Evolutionary conservation across 805 yeast genomes (phyloP), one percentile per base, ranked within the genome.

Genomic region (Ogataea philodendri): DNA sequence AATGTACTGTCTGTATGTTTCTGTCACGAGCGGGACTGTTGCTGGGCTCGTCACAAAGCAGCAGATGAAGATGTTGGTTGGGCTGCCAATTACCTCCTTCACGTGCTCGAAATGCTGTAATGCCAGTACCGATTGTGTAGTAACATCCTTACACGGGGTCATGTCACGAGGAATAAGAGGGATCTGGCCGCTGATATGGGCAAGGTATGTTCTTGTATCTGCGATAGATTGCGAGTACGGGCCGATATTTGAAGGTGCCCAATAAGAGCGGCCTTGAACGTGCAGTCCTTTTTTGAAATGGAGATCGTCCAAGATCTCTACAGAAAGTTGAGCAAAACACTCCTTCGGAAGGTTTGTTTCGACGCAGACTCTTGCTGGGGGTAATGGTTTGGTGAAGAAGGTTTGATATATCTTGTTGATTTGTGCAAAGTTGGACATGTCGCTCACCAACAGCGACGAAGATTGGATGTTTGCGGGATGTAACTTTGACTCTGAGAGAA

Each of bases 181-280:
- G 23, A 93, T 89, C 63, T 93, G 97, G 0, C 98, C 98, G 32
- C 97, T 85, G 9, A 89, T 57, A 22, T 70, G 67, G 3, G 82
- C 79, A 6, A 78, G 59, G 17, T 69, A 60, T 37, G 76, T 74
- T 13, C 54, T 54, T 9, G 52, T 57, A 44, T 76, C 79, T 4
- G 72, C 59, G 8, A 79, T 76, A 0, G 89, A 74, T 59, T 93
- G 98, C 0, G 98, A 90, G 55, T 93, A 93, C 0, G 98, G 98
- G 0, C 98, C 98, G 29, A 93, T 93, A 48, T 93, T 93, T 22
- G 95, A 90, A 0, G 98, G 98, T 0, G 97, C 97, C 98, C 98
- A 93, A 57, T 84, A 89, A 25, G 97, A 88, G 41, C 89, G 70
- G 1, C 97, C 88, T 50, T 93, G 90, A 7, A 93, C 87, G 53